Conservation (phyloP, 1,284 basidiomycete species). For the Leucoagaricus sp. region DNA sequence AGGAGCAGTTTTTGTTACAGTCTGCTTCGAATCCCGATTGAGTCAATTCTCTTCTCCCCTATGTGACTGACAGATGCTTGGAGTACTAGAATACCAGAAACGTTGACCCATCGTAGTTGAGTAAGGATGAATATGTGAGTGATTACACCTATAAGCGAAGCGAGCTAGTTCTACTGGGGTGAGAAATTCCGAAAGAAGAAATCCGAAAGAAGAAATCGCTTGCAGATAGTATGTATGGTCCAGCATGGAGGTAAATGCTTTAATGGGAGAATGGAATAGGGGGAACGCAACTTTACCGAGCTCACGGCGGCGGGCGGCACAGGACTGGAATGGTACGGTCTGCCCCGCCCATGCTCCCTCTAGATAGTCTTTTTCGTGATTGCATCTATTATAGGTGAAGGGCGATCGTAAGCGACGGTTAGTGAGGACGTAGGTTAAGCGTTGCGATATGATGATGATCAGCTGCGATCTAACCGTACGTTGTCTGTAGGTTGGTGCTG, state of each 20-base stretch:
- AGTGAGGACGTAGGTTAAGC: neutral
- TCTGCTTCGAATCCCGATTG: neutral
- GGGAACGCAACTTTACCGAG: neutral
- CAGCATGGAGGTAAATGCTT: neutral
- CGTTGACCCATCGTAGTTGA: neutral
- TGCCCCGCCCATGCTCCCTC: conserved; percentile 1
- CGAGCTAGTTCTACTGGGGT: conserved; percentile 3
- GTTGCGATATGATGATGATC: conserved; percentile 5
- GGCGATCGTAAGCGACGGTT: conserved; percentile 6
- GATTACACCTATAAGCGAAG: conserved; percentile 1
- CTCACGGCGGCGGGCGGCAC: neutral
- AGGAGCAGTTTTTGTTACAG: conserved; percentile 6
- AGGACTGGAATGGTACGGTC: neutral
- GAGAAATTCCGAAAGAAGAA: neutral
- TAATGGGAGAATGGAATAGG: neutral
- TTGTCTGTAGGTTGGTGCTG: neutral
- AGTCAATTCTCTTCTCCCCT: neutral
- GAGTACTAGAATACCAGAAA: neutral
- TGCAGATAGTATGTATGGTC: neutral
- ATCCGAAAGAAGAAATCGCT: neutral
- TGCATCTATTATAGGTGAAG: neutral
- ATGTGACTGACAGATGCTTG: neutral
- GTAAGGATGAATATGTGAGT: neutral
- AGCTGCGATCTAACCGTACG: neutral
- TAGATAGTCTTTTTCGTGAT: neutral